Evolutionary conservation across 73 alveolate genomes (phyloP), one percentile per base, ranked within the genome.

Genomic region (Paramecium sonneborni): DNA sequence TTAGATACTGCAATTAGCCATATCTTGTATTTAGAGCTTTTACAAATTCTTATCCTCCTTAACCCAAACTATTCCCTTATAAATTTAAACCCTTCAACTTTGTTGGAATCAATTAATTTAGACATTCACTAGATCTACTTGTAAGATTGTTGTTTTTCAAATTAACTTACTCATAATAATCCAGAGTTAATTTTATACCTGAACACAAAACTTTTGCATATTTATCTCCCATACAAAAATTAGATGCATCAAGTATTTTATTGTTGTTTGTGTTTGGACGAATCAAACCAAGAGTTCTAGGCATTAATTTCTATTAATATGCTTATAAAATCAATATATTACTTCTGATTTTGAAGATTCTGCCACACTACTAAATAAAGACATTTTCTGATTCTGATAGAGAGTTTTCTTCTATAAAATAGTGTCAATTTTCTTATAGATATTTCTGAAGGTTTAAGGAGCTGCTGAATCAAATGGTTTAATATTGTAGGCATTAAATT

Each of bases 211-310:
- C 72, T 79, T 79, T 79, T 43, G 90, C 90, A 21, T 79, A 79
- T 28, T 44, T 79, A 18, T 79, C 90, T 8, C 90, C 90, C 90
- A 79, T 79, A 20, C 72, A 24, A 79, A 43, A 79, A 21, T 79
- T 79, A 4, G 90, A 79, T 20, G 90, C 90, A 79, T 79, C 90
- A 3, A 79, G 32, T 38, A 44, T 44, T 79, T 44, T 79, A n/a
- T 79, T 23, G n/a, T 79, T 72, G 8, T 32, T 37, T 14, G 86
- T 14, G 35, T 38, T 24, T 23, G 52, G 35, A 41, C 76, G 48
- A 41, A 79, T 44, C 76, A 79, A 38, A 41, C 90, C 90, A 24
- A 79, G 43, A 14, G 69, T 79, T 79, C 90, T 38, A 3, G 90
- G 90, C 74, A 79, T 43, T 6, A 79, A 8, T 79, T 79, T 43